phyloP scores from a whole-genome alignment of 78 protist genomes.

The Dictyostelium brefeldianum region DNA sequence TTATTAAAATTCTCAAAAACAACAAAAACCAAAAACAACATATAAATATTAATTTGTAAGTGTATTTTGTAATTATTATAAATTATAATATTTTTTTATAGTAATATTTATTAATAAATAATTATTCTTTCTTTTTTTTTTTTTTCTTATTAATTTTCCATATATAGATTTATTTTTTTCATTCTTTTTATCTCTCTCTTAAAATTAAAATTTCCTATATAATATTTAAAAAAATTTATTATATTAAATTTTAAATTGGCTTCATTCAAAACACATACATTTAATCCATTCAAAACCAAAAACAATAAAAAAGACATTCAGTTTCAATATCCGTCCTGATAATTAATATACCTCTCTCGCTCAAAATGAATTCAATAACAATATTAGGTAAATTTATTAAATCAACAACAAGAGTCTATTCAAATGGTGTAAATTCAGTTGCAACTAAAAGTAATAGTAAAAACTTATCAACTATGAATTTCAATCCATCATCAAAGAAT shows the following conservation, averaged over 20 bases:
- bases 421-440: not conserved
- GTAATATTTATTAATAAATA: not conserved
- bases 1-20: not conserved
- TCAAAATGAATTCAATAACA: conserved; percentile 4
- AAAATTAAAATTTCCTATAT: not conserved
- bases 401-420: conserved; percentile 17
- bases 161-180: not conserved
- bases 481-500: not conserved
- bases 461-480: conserved; percentile 6
- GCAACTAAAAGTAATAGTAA: not conserved
- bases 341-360: not conserved
- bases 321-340: not conserved
- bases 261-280: not conserved
- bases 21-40: not conserved
- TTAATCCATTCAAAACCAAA: too few species aligned
- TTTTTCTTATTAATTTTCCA: not conserved
- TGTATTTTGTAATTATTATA: not conserved
- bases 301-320: too few species aligned
- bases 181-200: not conserved
- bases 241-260: conserved; percentile 19
- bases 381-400: not conserved
- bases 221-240: not conserved
- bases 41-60: not conserved
- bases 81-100: not conserved
- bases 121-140: not conserved